Conservation (phyloP, 495 filamentous ascomycete genomes). For the Poronia punctata region DNA sequence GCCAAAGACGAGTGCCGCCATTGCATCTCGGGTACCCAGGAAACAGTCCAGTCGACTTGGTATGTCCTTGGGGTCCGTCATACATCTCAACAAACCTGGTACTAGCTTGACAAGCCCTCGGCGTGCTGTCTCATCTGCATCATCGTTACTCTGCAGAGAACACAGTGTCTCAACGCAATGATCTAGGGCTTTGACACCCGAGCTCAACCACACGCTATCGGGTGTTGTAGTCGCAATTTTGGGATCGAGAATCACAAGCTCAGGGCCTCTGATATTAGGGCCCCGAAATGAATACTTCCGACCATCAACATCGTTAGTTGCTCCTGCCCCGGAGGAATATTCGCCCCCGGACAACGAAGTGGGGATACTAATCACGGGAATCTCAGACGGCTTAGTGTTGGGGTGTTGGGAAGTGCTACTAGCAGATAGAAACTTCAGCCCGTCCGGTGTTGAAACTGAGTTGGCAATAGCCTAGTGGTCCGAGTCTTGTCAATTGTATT, state of each 20-base stretch:
- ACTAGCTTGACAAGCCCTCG: constrained; percentile 42
- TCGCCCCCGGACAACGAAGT: constrained; percentile 55
- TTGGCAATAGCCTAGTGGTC: constrained; percentile 31
- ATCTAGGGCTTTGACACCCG: constrained; percentile 52
- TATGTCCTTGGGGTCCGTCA: constrained; percentile 32
- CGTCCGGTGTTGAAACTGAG: constrained; percentile 31
- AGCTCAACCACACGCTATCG: constrained; percentile 48
- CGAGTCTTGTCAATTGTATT: background rate
- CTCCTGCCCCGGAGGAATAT: constrained; percentile 51
- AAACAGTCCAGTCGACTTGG: constrained; percentile 45
- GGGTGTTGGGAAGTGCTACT: constrained; percentile 28
- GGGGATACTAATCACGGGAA: constrained; percentile 51
- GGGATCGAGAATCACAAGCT: constrained; percentile 52
- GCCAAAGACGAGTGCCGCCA: constrained; percentile 42
- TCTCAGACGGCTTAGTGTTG: constrained; percentile 31
- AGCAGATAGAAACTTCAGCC: constrained; percentile 33
- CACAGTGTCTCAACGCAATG: constrained; percentile 56
- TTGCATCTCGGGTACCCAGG: constrained; percentile 50
- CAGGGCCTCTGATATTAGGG: constrained; percentile 31
- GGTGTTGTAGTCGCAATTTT: constrained; percentile 46
- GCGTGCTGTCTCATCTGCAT: constrained; percentile 37
- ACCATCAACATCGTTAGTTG: constrained; percentile 43
- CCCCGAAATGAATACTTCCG: constrained; percentile 46
- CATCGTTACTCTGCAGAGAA: constrained; percentile 31
- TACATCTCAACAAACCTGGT: constrained; percentile 44